Percentiles rank a stretch among this genome's conserved stretches.
Evolutionary conservation across 2,329 filamentous ascomycete species (phyloP).

Genomic region (Apiospora arundinis): DNA sequence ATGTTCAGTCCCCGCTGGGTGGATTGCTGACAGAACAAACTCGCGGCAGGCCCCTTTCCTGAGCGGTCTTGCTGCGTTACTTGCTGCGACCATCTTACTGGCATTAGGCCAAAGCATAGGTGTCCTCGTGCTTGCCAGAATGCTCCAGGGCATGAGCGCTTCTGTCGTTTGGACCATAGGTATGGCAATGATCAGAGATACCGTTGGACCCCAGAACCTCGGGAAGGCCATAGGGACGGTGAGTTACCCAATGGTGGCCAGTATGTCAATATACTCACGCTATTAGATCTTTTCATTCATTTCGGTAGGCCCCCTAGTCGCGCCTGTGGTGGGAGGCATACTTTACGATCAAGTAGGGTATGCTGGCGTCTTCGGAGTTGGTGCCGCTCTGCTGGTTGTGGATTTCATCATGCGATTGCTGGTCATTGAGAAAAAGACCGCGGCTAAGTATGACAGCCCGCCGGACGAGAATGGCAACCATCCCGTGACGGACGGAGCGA

Average conservation of each 20-base stretch:
- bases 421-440: slow-evolving; percentile 68
- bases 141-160: slow-evolving; percentile 63
- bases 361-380: slow-evolving; percentile 63
- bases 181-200: slow-evolving; percentile 64
- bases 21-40: slow-evolving; percentile 58
- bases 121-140: slow-evolving; percentile 56
- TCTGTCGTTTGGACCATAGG: slow-evolving; percentile 63
- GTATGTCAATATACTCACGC: slow-evolving; percentile 20
- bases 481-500: slow-evolving; percentile 28
- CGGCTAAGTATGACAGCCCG: slow-evolving; percentile 47
- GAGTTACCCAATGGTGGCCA: slow-evolving; percentile 27
- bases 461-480: slow-evolving; percentile 30
- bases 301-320: slow-evolving; percentile 60
- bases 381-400: slow-evolving; percentile 57
- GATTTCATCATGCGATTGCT: slow-evolving; percentile 66
- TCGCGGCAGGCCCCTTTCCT: slow-evolving; percentile 65
- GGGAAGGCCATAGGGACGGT: slow-evolving; percentile 67
- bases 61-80: slow-evolving; percentile 56
- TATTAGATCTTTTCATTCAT: slow-evolving; percentile 62
- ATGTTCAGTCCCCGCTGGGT: slow-evolving; percentile 57
- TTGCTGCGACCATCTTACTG: slow-evolving; percentile 61
- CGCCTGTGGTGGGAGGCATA: slow-evolving; percentile 65
- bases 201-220: slow-evolving; percentile 59
- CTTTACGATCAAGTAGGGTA: slow-evolving; percentile 66
- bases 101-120: slow-evolving; percentile 55